Percentiles rank a stretch among this genome's conserved stretches.
Evolutionary conservation across 768 basidiomycete genomes (phyloP).

Genomic region (Amanita polypyramis): DNA sequence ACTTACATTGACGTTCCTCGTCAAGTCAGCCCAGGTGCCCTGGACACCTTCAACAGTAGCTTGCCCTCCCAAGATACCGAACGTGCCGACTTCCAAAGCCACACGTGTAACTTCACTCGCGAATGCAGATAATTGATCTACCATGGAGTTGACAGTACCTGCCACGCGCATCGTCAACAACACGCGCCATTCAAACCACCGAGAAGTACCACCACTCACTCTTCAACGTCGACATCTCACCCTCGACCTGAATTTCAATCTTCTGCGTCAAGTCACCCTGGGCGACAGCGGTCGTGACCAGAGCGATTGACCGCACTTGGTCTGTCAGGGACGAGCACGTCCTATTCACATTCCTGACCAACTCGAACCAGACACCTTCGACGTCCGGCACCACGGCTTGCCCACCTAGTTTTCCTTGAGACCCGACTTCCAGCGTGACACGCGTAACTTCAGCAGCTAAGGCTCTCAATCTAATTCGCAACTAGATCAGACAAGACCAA

Average conservation of each 20-base stretch:
- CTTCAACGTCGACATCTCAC: slow-evolving; percentile 79
- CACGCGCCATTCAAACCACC: background rate
- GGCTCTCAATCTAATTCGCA: slow-evolving; percentile 29
- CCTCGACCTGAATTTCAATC: slow-evolving; percentile 83
- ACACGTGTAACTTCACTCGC: slow-evolving; percentile 77
- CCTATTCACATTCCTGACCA: slow-evolving; percentile 66
- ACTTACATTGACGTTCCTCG: slow-evolving; percentile 80
- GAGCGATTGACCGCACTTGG: slow-evolving; percentile 74
- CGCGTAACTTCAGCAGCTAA: slow-evolving; percentile 77
- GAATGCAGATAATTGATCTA: slow-evolving; percentile 81
- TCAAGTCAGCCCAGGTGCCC: slow-evolving; percentile 89
- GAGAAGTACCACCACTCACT: slow-evolving; percentile 14
- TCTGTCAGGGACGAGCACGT: slow-evolving; percentile 78
- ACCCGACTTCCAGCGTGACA: slow-evolving; percentile 79
- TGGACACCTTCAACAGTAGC: slow-evolving; percentile 86
- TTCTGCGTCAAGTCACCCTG: slow-evolving; percentile 87
- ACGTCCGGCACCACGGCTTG: slow-evolving; percentile 84
- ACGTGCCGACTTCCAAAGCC: slow-evolving; percentile 83
- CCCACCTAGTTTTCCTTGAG: slow-evolving; percentile 82
- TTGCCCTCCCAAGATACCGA: slow-evolving; percentile 86
- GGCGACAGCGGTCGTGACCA: slow-evolving; percentile 84
- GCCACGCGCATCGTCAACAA: background rate
- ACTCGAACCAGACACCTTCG: slow-evolving; percentile 84
- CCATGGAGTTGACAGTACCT: slow-evolving; percentile 89
- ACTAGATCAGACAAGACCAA: background rate